Evolutionary conservation across 352 stramenopile species (phyloP).

Genomic region (Globisporangium sylvaticum): DNA sequence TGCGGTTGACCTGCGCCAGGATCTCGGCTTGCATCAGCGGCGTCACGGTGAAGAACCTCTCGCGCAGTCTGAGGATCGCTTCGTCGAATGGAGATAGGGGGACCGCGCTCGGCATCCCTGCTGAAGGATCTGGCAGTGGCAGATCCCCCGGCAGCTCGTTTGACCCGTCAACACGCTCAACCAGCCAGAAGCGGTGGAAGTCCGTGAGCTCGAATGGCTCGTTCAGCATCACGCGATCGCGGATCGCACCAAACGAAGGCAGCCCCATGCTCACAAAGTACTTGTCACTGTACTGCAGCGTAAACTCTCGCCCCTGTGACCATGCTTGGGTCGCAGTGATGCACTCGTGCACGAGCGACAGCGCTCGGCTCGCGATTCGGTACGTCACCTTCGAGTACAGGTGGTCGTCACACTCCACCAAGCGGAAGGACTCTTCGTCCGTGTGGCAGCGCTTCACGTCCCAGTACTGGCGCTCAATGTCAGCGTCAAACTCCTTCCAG

Average conservation of each 20-base stretch:
- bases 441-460: background rate
- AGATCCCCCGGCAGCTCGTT: background rate
- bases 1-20: slow-evolving; percentile 5
- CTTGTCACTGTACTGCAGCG: background rate
- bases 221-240: background rate
- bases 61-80: background rate
- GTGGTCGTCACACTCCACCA: background rate
- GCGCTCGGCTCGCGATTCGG: background rate
- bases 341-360: slow-evolving; percentile 3
- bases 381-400: slow-evolving; percentile 2
- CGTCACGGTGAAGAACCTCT: background rate
- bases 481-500: background rate
- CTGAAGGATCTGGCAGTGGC: no score
- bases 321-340: background rate
- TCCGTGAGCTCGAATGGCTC: background rate
- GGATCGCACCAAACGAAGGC: background rate
- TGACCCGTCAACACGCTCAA: background rate
- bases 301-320: background rate
- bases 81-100: slow-evolving; percentile 3
- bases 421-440: background rate
- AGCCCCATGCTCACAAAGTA: slow-evolving; percentile 4
- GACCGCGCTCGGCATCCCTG: background rate
- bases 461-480: slow-evolving; percentile 6
- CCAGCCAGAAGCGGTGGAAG: slow-evolving; percentile 3
- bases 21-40: slow-evolving; percentile 4